Base-by-base conservation (phyloP, 768 basidiomycete species). In the Tylopilus subfusipes region DNA sequence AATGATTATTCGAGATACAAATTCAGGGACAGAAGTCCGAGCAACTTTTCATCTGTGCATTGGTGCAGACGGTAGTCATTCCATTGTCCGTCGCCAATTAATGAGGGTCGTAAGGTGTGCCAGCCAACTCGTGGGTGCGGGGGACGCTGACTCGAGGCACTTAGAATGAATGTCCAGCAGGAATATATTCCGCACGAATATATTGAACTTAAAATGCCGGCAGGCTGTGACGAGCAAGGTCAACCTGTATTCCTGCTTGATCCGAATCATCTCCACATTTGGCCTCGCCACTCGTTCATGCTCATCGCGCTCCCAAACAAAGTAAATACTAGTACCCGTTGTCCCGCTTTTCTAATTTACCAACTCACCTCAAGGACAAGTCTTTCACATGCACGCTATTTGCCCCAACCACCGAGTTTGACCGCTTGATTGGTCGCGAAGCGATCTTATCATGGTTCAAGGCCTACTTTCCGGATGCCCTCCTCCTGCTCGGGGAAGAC, bases 261-360 rank as follows among this genome's bases (percentile, higher is more conserved):
- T 79, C 90, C 91, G 64, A 88, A 90, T 72, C 90, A 98, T 73
- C 85, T 99, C 62, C 96, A 99, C 76, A 98, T 99, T 65, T 99
- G 96, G 96, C 97, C 96, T 60, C 88, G 96, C 68, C 91, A 94
- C 72, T 92, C 93, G 44, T 98, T 98, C 80, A 99, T 99, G 96
- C 83, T 99, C 65, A 98, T 99, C 66, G 96, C 93, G 21, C 84
- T 99, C 53, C 94, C 96, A 61, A 99, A 99, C 78, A 87, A 90
- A 81, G 96, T 96, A 75, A 74, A 64, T 64, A 4, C n/a, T n/a
- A n/a, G n/a, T n/a, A 39, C 42, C 27, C 44, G 53, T 62, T 40
- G 12, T 64, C 58, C 56, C 60, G 42, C 50, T 52, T 69, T 66
- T 65, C 70, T 68, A 63, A 55, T 56, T 54, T 59, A 52, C 58